Evolutionary conservation across 495 filamentous ascomycete genomes (phyloP), one percentile per base, ranked within the genome.

Genomic region (Neurospora sp.): DNA sequence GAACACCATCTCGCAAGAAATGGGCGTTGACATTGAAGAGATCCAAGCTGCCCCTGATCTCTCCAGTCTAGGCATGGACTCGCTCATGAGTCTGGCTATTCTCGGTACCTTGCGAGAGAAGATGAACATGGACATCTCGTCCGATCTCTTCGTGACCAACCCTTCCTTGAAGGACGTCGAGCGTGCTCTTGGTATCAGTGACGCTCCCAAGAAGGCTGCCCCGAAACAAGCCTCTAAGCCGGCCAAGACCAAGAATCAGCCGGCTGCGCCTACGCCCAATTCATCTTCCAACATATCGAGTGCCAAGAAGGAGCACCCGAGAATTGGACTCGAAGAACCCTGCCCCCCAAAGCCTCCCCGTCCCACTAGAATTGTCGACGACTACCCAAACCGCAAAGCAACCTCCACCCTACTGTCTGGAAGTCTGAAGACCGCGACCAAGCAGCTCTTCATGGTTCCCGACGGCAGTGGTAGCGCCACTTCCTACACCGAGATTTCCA

Each of bases 401-500:
- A 78, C 84, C 72, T 82, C 90, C 69, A 76, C 91, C 73, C 74
- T 89, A 81, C 89, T 94, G 0, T 86, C 89, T 62, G 93, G 93
- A 3, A 88, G 89, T 40, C 82, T 87, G 14, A 87, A 86, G 76
- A 88, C 83, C 14, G 84, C 88, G 14, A 86, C 80, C n/a, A 89
- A 88, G 78, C 88, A 85, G 44, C 83, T 96, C 16, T 84, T 92
- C 81, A 87, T 95, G 73, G 83, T 95, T 46, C 93, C 93, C 20
- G 93, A 95, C 76, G 93, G 93, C 23, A 89, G 88, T 72, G 93
- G 93, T 23, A 90, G 89, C 35, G 87, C 90, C 10, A 87, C 87
- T 16, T 90, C 89, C 3, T 93, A 92, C 81, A 83, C 84, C 0
- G 81, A 84, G 69, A 84, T 92, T 12, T 82, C 85, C 16, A 73